Evolutionary conservation across 2,329 filamentous ascomycete species (phyloP).

Genomic region (Aureobasidium sp.): DNA sequence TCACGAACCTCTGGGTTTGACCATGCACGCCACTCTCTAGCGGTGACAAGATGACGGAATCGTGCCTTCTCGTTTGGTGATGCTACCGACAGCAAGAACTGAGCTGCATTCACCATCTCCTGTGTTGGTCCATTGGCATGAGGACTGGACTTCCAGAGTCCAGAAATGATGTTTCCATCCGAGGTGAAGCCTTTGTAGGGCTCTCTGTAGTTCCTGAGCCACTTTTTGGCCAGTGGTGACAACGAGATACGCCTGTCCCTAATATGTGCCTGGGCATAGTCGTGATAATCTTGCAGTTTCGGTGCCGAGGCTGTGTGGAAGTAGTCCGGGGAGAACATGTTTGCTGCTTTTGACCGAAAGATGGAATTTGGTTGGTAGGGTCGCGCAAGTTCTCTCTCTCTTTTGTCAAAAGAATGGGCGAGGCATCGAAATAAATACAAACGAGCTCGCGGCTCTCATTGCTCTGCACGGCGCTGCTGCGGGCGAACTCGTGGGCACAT

Average conservation of each 20-base stretch:
- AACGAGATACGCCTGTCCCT: slow-evolving; percentile 16
- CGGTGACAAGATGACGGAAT: slow-evolving; percentile 55
- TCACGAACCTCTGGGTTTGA: slow-evolving; percentile 52
- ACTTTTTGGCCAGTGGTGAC: slow-evolving; percentile 19
- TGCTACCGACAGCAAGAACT: slow-evolving; percentile 25
- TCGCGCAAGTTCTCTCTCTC: not conserved
- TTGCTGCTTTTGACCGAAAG: not conserved
- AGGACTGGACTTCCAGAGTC: slow-evolving; percentile 15
- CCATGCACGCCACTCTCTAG: slow-evolving; percentile 61
- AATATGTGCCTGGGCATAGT: slow-evolving; percentile 1
- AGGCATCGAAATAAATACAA: slow-evolving; percentile 4
- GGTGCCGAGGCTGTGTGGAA: not conserved
- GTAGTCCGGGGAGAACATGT: slow-evolving; percentile 7
- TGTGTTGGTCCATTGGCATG: slow-evolving; percentile 38
- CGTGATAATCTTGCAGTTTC: not conserved
- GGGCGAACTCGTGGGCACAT: slow-evolving; percentile 2
- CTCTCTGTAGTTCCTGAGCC: slow-evolving; percentile 37
- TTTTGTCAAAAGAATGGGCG: not conserved
- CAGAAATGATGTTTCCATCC: slow-evolving; percentile 43
- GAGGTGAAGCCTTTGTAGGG: slow-evolving; percentile 62
- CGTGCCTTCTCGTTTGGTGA: slow-evolving; percentile 40
- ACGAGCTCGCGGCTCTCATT: not conserved
- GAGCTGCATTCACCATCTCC: slow-evolving; percentile 44
- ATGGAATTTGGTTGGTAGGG: not conserved
- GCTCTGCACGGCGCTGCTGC: slow-evolving; percentile 1